Base-by-base conservation (phyloP, 1,284 basidiomycete species). In the Ganoderma boninense region DNA sequence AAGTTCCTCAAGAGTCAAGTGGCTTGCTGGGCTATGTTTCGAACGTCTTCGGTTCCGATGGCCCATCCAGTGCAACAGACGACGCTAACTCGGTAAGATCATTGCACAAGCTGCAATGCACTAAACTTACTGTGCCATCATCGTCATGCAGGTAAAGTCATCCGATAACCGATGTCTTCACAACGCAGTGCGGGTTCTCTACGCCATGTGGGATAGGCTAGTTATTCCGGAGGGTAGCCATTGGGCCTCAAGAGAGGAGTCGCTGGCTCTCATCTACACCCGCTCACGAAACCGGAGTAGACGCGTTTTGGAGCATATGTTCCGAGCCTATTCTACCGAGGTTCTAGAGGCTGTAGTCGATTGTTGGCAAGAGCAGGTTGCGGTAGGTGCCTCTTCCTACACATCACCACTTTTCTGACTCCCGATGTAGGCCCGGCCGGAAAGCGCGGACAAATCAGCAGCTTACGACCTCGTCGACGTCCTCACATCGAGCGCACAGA, bases 381-480 rank as follows among this genome's bases (percentile, higher is more conserved):
- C 79, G 64, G 88, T 89, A 78, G 75, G 88, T 79, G 52, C 23
- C 20, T 13, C 32, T 63, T 10, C 18, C 32, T 42, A 13, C 1
- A 13, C 16, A 11, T 20, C 8, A 13, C 35, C 11, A 6, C 38
- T 32, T 23, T 20, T 29, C 64, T 73, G 32, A 71, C 54, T 0
- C 38, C 2, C 29, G 11, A 2, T 35, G 5, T 40, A 74, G 73
- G 65, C 69, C 26, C 67, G 73, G 38, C 70, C 73, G 20, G 73
- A 74, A 56, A 70, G 56, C 42, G 69, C 59, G 20, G 70, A 74
- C 40, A 72, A 69, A 23, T 87, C 86, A 64, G 84, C 87, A 10
- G 87, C 93, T 1, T 97, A 97, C 76, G 93, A 96, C 69, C 87
- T 98, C 59, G 84, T 98, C 13, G 95, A 97, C 77, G 83, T 92